Base-by-base conservation (phyloP, 371 early-diverging fungal species). In the Thermomucor indicae-seudaticae region DNA sequence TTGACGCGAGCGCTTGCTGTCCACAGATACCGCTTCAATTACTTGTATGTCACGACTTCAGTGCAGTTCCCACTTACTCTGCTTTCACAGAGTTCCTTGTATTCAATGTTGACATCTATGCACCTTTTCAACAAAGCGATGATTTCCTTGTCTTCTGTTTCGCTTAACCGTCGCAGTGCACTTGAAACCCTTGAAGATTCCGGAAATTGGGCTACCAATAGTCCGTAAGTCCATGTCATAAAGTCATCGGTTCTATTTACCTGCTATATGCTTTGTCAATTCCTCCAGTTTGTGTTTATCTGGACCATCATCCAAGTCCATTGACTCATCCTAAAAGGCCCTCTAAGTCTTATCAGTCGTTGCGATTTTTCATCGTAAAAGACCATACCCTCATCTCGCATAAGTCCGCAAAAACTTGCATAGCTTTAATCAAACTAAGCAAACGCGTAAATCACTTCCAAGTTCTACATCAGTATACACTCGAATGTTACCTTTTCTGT, bases 1-100 rank as follows among this genome's bases (percentile, higher is more conserved):
- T 67, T 40, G 81, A 74, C 16, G 83, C 49, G 1, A 87, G 54
- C 51, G 88, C 88, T 56, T 78, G 81, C 84, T 91, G n/a, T n/a
- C n/a, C n/a, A n/a, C 51, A 19, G 27, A 29, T 47, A 41, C 6
- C 41, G 11, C 6, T 28, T 10, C 4, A 44, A 25, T 7, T 23
- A 44, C 7, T 17, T 25, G 11, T 39, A 37, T 46, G 22, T 6
- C 19, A 7, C 16, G 10, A 40, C 32, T 32, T 32, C 7, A 32
- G 14, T 10, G 32, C 7, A 10, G 32, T 32, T 37, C n/a, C 0
- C 2, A 24, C 10, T 55, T 55, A 70, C 70, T 53, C 63, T 64
- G 16, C 67, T 56, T 8, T 45, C 54, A 2, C 23, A 4, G 0
- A 72, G 49, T 25, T 53, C 54, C n/a, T 65, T 62, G 35, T 70